These are phyloP conservation scores for cucumber (Cucumis sativus) DNA, from an alignment of 306 rosid genomes.

Conservation along the genomic window DNA sequence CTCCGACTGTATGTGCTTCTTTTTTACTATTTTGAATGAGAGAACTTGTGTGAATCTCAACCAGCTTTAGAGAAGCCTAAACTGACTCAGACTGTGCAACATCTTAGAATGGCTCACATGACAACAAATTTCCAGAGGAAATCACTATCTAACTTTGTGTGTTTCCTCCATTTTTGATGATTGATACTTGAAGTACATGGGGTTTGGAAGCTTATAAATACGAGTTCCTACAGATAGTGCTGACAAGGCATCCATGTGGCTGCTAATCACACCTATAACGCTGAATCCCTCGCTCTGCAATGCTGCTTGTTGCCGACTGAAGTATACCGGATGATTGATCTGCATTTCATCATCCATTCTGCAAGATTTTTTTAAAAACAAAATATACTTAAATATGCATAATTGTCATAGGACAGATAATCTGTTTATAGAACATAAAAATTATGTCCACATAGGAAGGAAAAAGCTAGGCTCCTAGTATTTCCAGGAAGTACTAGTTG, in stretches of 20 bases:
- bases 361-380: constrained; percentile 10
- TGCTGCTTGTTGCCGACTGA: constrained; percentile 26
- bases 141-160: constrained; percentile 1
- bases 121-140: neutral
- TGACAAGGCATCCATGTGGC: constrained; percentile 38
- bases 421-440: neutral
- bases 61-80: neutral
- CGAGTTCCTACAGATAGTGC: constrained; percentile 19
- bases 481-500: neutral
- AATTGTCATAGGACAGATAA: neutral
- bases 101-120: neutral
- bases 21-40: neutral
- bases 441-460: neutral
- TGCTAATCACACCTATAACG: constrained; percentile 40
- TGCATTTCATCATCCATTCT: constrained; percentile 49
- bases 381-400: neutral
- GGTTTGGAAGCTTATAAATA: constrained; percentile 49
- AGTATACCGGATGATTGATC: constrained; percentile 29
- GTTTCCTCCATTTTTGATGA: constrained; percentile 11
- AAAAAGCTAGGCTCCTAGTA: neutral
- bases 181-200: constrained; percentile 30
- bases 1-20: neutral
- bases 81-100: neutral
- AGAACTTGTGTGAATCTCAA: neutral
- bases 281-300: constrained; percentile 39